Evolutionary conservation across 139 green algal genomes (phyloP).

Genomic region (Spirogloea muscicola): DNA sequence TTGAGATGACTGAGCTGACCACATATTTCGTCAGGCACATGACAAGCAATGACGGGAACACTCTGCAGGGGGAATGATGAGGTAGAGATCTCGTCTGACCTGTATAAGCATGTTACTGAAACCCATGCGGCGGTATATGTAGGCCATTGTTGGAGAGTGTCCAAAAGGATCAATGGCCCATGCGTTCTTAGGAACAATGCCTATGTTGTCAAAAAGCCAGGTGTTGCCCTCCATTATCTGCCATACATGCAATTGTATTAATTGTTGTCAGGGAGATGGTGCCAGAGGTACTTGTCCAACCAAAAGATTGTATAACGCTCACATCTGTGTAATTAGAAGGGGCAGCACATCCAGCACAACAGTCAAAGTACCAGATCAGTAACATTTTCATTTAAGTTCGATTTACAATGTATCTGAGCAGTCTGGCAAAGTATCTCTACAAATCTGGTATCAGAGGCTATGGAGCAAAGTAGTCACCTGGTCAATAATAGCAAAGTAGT

Average conservation of each 20-base stretch:
- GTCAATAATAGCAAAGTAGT: conserved; percentile 37
- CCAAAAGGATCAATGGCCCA: conserved; percentile 48
- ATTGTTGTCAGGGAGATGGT: neutral
- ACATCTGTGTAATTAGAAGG: neutral
- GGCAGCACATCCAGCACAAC: conserved; percentile 11
- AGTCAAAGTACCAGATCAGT: conserved; percentile 11
- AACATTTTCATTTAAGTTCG: neutral
- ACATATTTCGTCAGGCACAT: too few relatives aligned
- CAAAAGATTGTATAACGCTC: too few relatives aligned
- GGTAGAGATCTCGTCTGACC: too few relatives aligned
- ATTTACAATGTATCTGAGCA: neutral
- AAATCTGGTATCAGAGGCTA: neutral
- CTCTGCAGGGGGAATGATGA: too few relatives aligned
- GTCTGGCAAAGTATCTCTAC: neutral
- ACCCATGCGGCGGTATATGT: conserved; percentile 9
- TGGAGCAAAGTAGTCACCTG: neutral
- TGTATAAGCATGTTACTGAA: conserved; percentile 40
- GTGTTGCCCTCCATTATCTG: conserved; percentile 46
- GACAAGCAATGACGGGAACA: too few relatives aligned
- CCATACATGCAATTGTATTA: neutral
- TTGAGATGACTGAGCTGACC: too few relatives aligned
- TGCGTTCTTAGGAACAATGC: conserved; percentile 10
- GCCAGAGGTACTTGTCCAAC: neutral
- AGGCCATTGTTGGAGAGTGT: conserved; percentile 40
- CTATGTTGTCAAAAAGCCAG: conserved; percentile 28